Percentiles rank a stretch among this genome's conserved stretches.
Evolutionary conservation across 2,329 filamentous ascomycete species (phyloP).

Genomic region (Parastagonospora avenae): DNA sequence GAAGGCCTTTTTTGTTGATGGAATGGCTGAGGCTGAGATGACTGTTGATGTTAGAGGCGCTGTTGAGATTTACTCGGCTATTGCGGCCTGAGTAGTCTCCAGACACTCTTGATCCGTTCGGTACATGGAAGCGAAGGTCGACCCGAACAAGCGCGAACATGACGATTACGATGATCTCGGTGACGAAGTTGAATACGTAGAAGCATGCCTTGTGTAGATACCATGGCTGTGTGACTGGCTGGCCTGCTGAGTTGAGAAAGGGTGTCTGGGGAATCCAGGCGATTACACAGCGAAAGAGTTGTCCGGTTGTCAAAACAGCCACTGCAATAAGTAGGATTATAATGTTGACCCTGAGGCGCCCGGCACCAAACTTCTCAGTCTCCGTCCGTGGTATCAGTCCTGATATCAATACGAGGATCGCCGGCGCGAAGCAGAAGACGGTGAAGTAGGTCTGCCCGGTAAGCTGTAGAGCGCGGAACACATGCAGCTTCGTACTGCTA

Average conservation of each 20-base stretch:
- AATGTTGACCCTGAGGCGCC: conserved; percentile 71
- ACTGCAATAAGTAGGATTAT: conserved; percentile 65
- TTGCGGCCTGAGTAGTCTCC: conserved; percentile 34
- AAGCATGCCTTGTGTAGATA: conserved; percentile 75
- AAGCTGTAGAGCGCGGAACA: conserved; percentile 68
- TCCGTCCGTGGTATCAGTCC: conserved; percentile 52
- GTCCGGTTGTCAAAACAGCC: conserved; percentile 68
- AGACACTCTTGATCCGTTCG: conserved; percentile 65
- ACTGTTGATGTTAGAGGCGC: conserved; percentile 15
- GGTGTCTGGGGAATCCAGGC: conserved; percentile 56
- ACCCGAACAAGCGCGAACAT: conserved; percentile 71
- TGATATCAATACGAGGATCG: conserved; percentile 60
- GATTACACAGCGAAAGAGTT: conserved; percentile 69
- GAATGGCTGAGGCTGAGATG: conserved; percentile 22
- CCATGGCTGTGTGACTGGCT: conserved; percentile 57
- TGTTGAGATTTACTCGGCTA: conserved; percentile 25
- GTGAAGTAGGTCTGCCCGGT: conserved; percentile 68
- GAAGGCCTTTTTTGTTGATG: conserved; percentile 29
- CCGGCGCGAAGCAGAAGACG: conserved; percentile 68
- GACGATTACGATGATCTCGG: conserved; percentile 73
- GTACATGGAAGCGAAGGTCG: conserved; percentile 77
- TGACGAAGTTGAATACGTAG: conserved; percentile 78
- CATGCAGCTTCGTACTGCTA: conserved; percentile 53
- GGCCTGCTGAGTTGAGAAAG: conserved; percentile 55
- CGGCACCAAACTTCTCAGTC: conserved; percentile 68